phyloP scores from a whole-genome alignment of 2,329 filamentous ascomycete genomes.

The Microdochium bolleyi region DNA sequence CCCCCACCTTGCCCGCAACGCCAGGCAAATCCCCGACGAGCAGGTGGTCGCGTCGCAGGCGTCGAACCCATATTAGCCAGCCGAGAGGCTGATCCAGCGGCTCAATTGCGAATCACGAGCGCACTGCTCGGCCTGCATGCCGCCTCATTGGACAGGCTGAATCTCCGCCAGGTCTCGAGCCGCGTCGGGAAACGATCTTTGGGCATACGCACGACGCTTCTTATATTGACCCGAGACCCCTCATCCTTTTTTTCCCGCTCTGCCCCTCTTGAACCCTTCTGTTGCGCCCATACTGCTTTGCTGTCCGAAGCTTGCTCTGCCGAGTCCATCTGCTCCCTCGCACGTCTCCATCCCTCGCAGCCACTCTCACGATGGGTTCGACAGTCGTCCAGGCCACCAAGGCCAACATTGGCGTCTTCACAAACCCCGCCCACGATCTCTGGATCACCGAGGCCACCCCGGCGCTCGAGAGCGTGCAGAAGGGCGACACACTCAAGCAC shows the following conservation, averaged over 20 bases:
- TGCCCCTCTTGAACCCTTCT: neutral
- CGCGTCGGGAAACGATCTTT: neutral
- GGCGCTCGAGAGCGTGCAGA: constrained; percentile 63
- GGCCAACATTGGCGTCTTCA: constrained; percentile 92
- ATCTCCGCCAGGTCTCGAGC: neutral
- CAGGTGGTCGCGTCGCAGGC: neutral
- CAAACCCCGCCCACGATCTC: constrained; percentile 84
- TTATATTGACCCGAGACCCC: neutral
- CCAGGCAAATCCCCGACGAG: neutral
- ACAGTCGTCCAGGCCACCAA: constrained; percentile 46
- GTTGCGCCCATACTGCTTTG: neutral
- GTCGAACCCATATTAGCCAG: neutral
- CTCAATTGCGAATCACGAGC: neutral
- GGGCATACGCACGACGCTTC: neutral
- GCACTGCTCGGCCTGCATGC: neutral
- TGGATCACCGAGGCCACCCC: constrained; percentile 80
- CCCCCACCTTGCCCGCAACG: neutral
- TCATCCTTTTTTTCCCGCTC: neutral
- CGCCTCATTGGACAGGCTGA: neutral
- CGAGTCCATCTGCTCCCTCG: neutral
- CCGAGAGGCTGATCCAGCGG: neutral
- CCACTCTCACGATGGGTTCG: neutral
- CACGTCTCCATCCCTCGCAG: neutral
- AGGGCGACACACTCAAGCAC: constrained; percentile 59
- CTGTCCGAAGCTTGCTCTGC: neutral